phyloP scores from a whole-genome alignment of 768 basidiomycete species.

The Mycena floridula region DNA sequence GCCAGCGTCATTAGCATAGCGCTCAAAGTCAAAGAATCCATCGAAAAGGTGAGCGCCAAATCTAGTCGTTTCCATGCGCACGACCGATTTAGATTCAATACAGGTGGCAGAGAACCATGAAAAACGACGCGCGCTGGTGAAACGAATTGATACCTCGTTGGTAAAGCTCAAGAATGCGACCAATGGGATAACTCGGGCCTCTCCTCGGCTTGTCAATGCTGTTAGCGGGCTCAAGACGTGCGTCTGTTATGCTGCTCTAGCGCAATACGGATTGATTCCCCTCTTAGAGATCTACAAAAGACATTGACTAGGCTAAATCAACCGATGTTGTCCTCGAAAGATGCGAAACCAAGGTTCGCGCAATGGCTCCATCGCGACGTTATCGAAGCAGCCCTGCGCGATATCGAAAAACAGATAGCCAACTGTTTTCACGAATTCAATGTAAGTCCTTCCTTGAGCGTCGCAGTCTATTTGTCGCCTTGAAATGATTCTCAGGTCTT shows the following conservation, averaged over 20 bases:
- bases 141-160: not conserved
- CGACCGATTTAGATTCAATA: too few species aligned
- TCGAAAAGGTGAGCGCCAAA: too few species aligned
- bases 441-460: not conserved
- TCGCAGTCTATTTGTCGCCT: not conserved
- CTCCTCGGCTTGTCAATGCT: not conserved
- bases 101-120: not conserved
- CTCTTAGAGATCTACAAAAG: not conserved
- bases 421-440: constrained; percentile 7
- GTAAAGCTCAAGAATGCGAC: not conserved
- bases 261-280: not conserved
- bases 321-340: not conserved
- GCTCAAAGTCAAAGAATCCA: too few species aligned
- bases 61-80: too few species aligned
- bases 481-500: not conserved
- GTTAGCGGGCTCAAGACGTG: not conserved
- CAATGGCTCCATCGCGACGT: constrained; percentile 4
- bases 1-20: too few species aligned
- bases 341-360: not conserved
- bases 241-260: not conserved
- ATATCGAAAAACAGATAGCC: constrained; percentile 6
- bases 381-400: constrained; percentile 1
- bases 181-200: not conserved
- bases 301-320: not conserved
- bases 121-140: not conserved